Evolutionary conservation across 768 basidiomycete species (phyloP), one percentile per base, ranked within the genome.

Genomic region (Mycena amicta): DNA sequence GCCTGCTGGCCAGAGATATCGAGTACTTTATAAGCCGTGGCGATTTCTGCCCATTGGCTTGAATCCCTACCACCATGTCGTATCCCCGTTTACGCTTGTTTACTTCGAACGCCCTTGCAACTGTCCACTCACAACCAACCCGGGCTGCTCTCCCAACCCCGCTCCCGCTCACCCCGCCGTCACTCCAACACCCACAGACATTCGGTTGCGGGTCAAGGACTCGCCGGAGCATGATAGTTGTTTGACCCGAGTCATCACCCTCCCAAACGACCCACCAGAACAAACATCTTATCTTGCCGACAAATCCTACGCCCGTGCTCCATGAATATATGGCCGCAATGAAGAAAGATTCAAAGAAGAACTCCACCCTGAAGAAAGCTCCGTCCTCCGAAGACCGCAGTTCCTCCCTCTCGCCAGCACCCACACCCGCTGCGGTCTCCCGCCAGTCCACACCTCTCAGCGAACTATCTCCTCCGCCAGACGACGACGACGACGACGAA

Each of bases 381-480:
- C 69, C 72, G 27, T 69, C 74, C 5, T 56, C 62, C 26, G 69
- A 75, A 39, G 80, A 85, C 72, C 75, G 75, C 65, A 80, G 76
- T 66, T 87, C 85, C 0, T 83, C 84, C 27, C 74, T 86, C 46
- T 85, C 85, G 20, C 84, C 85, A 25, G 75, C 79, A 0, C 83
- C 85, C 40, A 31, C 67, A 3, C 61, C 55, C 20, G 49, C 63
- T 39, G 62, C 63, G 5, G 66, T 71, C 15, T 88, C 87, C 55
- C 77, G 85, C 28, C 79, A 78, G 57, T 87, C 87, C 22, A 90
- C 89, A 0, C 90, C 90, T 3, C 83, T 92, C 68, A 90, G 87
- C 63, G 89, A 90, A 61, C 83, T 90, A 25, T 89, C 89, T 6
- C 85, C 88, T 1, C 80, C 86, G 0, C 83, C 86, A 39, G 84